Evolutionary conservation across 2,329 filamentous ascomycete genomes (phyloP).

Genomic region (Pseudogymnoascus sp.): DNA sequence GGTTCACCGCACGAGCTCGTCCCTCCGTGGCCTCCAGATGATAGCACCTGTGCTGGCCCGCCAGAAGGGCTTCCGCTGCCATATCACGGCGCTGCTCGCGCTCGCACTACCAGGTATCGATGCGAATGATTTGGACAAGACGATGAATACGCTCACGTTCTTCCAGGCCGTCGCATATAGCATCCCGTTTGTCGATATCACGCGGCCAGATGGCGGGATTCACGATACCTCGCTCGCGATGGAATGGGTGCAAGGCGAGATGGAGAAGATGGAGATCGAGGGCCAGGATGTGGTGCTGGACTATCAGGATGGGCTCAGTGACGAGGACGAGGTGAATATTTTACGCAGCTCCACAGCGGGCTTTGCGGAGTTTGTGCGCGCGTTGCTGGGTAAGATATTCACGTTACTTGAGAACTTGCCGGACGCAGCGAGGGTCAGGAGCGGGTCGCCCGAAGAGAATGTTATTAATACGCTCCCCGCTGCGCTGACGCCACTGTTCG

Average conservation of each 20-base stretch:
- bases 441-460: slow-evolving; percentile 90
- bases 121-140: slow-evolving; percentile 96
- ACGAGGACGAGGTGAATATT: slow-evolving; percentile 81
- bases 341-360: slow-evolving; percentile 89
- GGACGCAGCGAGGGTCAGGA: slow-evolving; percentile 78
- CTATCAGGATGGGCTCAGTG: slow-evolving; percentile 72
- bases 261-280: slow-evolving; percentile 86
- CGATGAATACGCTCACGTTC: slow-evolving; percentile 86
- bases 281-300: slow-evolving; percentile 79
- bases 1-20: slow-evolving; percentile 92
- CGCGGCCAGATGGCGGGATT: slow-evolving; percentile 58
- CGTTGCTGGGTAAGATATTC: slow-evolving; percentile 89
- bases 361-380: slow-evolving; percentile 85
- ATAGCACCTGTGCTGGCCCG: slow-evolving; percentile 84
- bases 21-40: slow-evolving; percentile 84
- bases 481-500: slow-evolving; percentile 82
- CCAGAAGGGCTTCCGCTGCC: slow-evolving; percentile 92
- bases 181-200: slow-evolving; percentile 82
- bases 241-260: slow-evolving; percentile 89
- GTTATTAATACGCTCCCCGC: slow-evolving; percentile 93
- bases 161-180: slow-evolving; percentile 95
- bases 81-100: slow-evolving; percentile 89
- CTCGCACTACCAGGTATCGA: slow-evolving; percentile 92
- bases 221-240: slow-evolving; percentile 73
- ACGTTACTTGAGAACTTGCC: slow-evolving; percentile 92